Evolutionary conservation across 1,284 basidiomycete genomes (phyloP).

Genomic region (Amylostereum areolatum): DNA sequence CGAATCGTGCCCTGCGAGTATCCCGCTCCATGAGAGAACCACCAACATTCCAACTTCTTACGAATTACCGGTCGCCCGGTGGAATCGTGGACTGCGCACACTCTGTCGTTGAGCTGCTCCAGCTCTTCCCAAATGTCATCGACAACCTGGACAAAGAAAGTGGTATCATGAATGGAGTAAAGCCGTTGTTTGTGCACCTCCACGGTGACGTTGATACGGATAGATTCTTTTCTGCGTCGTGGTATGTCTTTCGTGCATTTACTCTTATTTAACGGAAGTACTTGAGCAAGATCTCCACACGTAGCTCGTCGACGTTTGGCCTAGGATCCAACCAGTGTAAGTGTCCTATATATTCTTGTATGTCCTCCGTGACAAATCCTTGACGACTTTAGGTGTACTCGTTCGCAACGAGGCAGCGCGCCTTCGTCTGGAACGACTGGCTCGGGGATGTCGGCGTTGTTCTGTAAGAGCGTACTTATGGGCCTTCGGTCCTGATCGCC

Average conservation of each 20-base stretch:
- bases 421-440: not conserved
- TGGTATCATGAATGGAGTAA: not conserved
- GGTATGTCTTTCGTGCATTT: too few relatives aligned
- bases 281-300: too few relatives aligned
- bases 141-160: not conserved
- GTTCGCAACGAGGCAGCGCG: not conserved
- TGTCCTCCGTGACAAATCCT: too few relatives aligned
- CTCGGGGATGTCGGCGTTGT: not conserved
- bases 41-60: not conserved
- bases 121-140: not conserved
- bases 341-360: not conserved
- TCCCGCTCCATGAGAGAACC: too few relatives aligned
- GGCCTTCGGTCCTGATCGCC: not conserved
- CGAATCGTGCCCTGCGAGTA: too few relatives aligned
- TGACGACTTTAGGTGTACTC: not conserved
- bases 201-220: not conserved
- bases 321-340: conserved; percentile 1
- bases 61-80: not conserved
- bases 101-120: not conserved
- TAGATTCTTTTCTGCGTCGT: not conserved
- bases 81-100: not conserved
- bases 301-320: not conserved
- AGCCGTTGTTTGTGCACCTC: not conserved
- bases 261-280: too few relatives aligned
- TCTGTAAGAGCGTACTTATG: not conserved